Base-by-base conservation (phyloP, 2,329 filamentous ascomycete genomes). In the Gliomastix tumulicola region DNA sequence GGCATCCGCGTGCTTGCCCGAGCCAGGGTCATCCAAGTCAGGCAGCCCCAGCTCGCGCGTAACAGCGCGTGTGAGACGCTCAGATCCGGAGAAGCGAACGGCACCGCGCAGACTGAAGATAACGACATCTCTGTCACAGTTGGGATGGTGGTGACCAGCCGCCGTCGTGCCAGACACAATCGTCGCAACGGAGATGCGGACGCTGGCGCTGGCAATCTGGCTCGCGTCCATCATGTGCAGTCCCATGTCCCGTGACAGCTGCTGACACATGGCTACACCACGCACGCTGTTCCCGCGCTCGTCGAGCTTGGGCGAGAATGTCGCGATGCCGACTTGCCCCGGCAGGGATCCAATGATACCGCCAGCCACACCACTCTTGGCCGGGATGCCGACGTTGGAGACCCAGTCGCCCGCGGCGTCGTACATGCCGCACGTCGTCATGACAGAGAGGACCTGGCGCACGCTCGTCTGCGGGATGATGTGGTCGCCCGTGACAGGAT, bases 401-500 rank as follows among this genome's bases (percentile, higher is more conserved):
- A 62, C 54, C 59, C 59, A 62, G 34, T 60, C 55, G 5, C 59
- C 59, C 1, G 59, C 58, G n/a, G 57, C 55, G 42, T 62, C 51
- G 43, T 63, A 63, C 59, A 63, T 63, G 21, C 60, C 59, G 30
- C 60, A 63, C 1, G 60, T 63, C 1, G 60, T 62, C 59, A 63
- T 63, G 37, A 63, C 54, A 8, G 60, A 63, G 3, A 63, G 48
- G 1, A 63, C 57, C 31, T 63, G 60, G 7, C 60, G 54, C 2
- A 62, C 59, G 34, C 55, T 61, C 4, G 44, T 41, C 4, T 57
- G 55, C 0, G 59, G 55, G 10, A 63, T 62, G 11, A 63, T 54
- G 9, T 20, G 32, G 12, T 61, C 56, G 3, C 49, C 49, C 1
- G 52, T 56, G 6, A 50, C 36, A 2, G 60, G 60, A 19, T 63